Evolutionary conservation across 1,284 basidiomycete species (phyloP).

Genomic region (Heliocybe sulcata): DNA sequence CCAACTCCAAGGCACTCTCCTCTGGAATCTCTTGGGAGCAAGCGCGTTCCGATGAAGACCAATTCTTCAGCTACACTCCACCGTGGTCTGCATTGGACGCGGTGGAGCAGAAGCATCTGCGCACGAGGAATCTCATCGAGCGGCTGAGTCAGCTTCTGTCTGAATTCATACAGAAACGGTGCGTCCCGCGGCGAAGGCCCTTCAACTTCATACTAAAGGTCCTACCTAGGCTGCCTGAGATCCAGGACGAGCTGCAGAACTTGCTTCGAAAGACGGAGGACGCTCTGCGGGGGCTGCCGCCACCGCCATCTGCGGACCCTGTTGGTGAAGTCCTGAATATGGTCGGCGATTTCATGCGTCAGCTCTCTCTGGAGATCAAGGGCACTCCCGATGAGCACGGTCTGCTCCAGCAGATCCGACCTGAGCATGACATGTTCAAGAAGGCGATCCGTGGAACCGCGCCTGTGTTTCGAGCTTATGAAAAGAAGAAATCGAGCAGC

Average conservation of each 20-base stretch:
- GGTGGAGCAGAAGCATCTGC: conserved; percentile 40
- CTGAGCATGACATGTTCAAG: conserved; percentile 39
- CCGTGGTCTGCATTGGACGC: conserved; percentile 52
- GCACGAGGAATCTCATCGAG: conserved; percentile 47
- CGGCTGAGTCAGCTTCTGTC: conserved; percentile 49
- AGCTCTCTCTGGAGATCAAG: conserved; percentile 37
- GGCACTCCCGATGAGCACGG: conserved; percentile 44
- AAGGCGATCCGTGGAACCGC: conserved; percentile 41
- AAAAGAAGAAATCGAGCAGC: not conserved
- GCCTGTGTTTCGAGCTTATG: conserved; percentile 37
- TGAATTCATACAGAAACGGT: conserved; percentile 52
- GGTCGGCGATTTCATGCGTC: conserved; percentile 36
- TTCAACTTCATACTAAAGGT: not conserved
- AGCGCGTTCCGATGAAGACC: conserved; percentile 53
- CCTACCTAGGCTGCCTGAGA: conserved; percentile 49
- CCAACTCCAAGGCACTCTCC: conserved; percentile 46
- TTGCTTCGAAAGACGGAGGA: conserved; percentile 32
- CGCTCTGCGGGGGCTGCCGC: conserved; percentile 35
- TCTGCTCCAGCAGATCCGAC: conserved; percentile 46
- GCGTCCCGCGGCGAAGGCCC: conserved; percentile 5
- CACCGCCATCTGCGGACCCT: conserved; percentile 45
- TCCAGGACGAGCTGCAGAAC: conserved; percentile 41
- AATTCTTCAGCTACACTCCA: conserved; percentile 53
- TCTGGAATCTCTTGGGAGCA: conserved; percentile 50
- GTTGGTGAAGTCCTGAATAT: conserved; percentile 43